Percentiles rank a stretch among this genome's conserved stretches.
Conservation (phyloP, 352 stramenopile genomes). For the Phytophthora melonis region DNA sequence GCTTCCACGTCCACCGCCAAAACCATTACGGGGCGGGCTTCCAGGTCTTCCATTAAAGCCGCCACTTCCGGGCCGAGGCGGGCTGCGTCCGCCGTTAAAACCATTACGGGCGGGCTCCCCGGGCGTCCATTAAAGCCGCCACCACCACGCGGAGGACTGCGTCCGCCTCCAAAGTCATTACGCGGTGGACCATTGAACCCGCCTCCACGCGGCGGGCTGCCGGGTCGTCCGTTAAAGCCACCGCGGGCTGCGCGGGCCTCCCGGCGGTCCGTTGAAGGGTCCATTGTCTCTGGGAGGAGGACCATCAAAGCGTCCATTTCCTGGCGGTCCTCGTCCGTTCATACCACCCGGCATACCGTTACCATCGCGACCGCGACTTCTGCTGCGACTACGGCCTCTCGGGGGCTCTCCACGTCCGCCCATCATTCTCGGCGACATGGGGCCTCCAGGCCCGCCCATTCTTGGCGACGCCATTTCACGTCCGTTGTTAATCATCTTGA, state of each 20-base stretch:
- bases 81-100: constrained; percentile 13
- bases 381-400: constrained; percentile 42
- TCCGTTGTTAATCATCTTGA: constrained; percentile 44
- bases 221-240: neutral
- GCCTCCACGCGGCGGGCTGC: constrained; percentile 16
- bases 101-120: constrained; percentile 15
- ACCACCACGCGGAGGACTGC: constrained; percentile 18
- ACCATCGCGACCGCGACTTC: constrained; percentile 47
- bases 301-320: constrained; percentile 40
- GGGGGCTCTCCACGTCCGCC: constrained; percentile 4
- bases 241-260: neutral
- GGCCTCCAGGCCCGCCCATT: constrained; percentile 20
- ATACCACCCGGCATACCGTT: constrained; percentile 38
- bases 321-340: constrained; percentile 35
- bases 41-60: constrained; percentile 8
- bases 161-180: neutral
- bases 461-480: constrained; percentile 39
- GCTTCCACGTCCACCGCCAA: constrained; percentile 15
- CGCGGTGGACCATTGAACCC: constrained; percentile 11
- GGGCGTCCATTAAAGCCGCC: constrained; percentile 21
- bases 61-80: neutral
- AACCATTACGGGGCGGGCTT: constrained; percentile 2
- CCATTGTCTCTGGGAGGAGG: constrained; percentile 26
- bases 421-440: neutral
- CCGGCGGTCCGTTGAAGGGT: constrained; percentile 26